phyloP scores from a whole-genome alignment of 208 protist genomes.

The Leishmania turanica region DNA sequence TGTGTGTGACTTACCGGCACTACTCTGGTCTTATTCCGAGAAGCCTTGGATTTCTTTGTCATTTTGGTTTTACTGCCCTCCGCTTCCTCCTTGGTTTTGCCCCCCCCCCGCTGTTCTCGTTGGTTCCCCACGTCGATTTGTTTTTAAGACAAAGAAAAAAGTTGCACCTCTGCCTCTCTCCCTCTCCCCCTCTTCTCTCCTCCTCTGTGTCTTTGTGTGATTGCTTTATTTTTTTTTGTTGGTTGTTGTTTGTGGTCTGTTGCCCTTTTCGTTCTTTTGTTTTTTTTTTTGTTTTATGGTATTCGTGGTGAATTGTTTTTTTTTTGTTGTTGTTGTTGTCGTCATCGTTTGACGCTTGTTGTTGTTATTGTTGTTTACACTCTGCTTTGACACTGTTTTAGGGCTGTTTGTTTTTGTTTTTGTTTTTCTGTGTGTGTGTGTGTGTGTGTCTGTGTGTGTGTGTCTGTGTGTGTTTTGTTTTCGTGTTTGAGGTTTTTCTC shows the following conservation, averaged over 20 bases:
- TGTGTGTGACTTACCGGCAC: background rate
- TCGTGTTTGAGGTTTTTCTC: too few relatives aligned
- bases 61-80: background rate
- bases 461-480: too few relatives aligned
- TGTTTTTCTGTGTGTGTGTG: too few relatives aligned
- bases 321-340: too few relatives aligned
- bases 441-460: too few relatives aligned
- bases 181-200: too few relatives aligned
- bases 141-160: too few relatives aligned
- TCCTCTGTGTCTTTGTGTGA: background rate
- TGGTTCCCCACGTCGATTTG: background rate
- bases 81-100: background rate
- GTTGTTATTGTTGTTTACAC: background rate
- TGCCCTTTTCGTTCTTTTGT: background rate
- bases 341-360: background rate
- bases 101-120: background rate
- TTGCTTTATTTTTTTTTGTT: background rate
- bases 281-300: too few relatives aligned
- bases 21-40: background rate
- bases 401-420: too few relatives aligned
- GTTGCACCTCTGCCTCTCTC: too few relatives aligned
- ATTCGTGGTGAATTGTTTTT: too few relatives aligned
- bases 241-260: too few relatives aligned
- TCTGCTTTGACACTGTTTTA: background rate
- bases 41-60: background rate